Conservation (phyloP, 2,329 filamentous ascomycete genomes). For the Akanthomyces lecanii region DNA sequence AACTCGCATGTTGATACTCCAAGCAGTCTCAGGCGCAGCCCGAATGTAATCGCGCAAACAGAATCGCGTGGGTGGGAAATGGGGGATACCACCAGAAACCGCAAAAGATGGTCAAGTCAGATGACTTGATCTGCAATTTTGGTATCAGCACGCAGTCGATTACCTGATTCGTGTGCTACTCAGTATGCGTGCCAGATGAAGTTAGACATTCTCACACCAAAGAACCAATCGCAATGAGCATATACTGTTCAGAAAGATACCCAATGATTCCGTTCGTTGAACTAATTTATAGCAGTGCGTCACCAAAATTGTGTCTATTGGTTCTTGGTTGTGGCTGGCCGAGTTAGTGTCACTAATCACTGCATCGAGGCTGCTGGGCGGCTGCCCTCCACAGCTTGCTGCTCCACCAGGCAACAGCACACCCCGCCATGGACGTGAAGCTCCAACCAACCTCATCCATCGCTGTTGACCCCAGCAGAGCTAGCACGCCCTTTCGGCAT, state of each 20-base stretch:
- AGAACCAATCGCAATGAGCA: too few species aligned
- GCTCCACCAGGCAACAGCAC: constrained; percentile 14
- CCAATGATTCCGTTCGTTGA: too few species aligned
- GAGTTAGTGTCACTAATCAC: too few species aligned
- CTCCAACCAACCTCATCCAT: constrained; percentile 9
- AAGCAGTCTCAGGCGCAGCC: neutral
- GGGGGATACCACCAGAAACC: neutral
- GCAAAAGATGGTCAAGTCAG: neutral
- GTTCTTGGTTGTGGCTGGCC: too few species aligned
- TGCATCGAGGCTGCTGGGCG: neutral
- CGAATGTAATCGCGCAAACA: neutral
- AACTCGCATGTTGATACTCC: neutral
- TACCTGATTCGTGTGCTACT: too few species aligned
- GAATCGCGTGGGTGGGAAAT: neutral
- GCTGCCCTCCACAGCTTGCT: constrained; percentile 2
- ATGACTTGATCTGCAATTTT: neutral
- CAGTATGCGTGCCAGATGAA: too few species aligned
- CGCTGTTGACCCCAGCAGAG: neutral
- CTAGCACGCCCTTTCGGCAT: constrained; percentile 1
- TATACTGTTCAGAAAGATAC: too few species aligned
- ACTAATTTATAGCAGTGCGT: too few species aligned
- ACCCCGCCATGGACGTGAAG: constrained; percentile 13
- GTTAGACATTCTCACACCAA: too few species aligned
- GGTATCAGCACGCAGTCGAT: neutral
- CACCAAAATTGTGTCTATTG: too few species aligned